These are phyloP conservation scores for Mrakiaceae sp. DNA, from an alignment of 1,284 basidiomycete species.

Conservation along the genomic window DNA sequence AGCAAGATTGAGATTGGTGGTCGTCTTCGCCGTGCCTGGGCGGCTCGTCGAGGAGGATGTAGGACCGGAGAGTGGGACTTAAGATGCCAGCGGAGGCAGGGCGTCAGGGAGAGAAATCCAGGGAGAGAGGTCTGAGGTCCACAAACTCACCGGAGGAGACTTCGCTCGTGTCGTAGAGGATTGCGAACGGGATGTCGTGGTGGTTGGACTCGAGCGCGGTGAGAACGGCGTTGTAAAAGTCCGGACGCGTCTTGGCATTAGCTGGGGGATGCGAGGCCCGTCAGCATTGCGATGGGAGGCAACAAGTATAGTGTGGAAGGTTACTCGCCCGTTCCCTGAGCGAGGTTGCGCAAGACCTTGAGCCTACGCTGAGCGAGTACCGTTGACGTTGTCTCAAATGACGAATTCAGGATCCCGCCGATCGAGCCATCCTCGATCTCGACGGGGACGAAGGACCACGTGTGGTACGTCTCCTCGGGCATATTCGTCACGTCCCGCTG, in stretches of 20 bases:
- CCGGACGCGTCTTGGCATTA: neutral
- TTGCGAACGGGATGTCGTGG: conserved; percentile 8
- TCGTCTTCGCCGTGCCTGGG: neutral
- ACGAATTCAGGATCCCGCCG: neutral
- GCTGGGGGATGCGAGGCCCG: neutral
- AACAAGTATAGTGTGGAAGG: neutral
- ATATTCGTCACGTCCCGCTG: conserved; percentile 4
- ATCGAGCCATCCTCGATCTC: neutral
- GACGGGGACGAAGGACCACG: neutral
- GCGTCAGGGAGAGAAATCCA: too few relatives aligned
- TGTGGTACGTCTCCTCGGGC: conserved; percentile 11
- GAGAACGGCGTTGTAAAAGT: conserved; percentile 6
- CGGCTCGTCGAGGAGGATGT: too few relatives aligned
- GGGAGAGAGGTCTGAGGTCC: too few relatives aligned
- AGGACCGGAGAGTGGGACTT: neutral
- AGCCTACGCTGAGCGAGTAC: neutral
- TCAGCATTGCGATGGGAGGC: neutral
- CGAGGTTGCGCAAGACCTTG: neutral
- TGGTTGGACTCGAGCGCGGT: neutral
- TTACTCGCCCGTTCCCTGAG: neutral
- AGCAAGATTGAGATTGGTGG: neutral
- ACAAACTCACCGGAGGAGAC: neutral
- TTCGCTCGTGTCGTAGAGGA: neutral
- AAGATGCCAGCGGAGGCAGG: neutral
- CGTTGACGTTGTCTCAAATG: too few relatives aligned